phyloP scores from a whole-genome alignment of 1,284 basidiomycete species.

The Marasmius sp. region DNA sequence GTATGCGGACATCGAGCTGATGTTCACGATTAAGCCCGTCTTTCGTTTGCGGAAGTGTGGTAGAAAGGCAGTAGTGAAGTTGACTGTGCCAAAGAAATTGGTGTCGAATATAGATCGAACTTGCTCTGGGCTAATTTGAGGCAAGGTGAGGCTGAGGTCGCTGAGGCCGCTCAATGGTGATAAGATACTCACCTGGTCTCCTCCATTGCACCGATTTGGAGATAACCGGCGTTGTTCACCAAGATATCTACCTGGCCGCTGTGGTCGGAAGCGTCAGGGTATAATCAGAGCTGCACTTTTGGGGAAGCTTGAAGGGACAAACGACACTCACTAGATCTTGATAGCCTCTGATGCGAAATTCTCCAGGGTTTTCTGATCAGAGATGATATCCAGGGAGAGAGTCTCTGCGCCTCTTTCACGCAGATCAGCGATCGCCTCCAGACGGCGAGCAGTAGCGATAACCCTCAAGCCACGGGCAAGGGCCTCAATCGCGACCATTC shows the following conservation, averaged over 20 bases:
- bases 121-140: neutral
- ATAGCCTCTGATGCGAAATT: slow-evolving; percentile 15
- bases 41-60: slow-evolving; percentile 18
- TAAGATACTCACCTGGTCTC: slow-evolving; percentile 8
- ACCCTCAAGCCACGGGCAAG: slow-evolving; percentile 8
- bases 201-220: slow-evolving; percentile 18
- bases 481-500: slow-evolving; percentile 12
- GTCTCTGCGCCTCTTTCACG: slow-evolving; percentile 6
- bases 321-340: slow-evolving; percentile 11
- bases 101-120: slow-evolving; percentile 17
- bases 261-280: neutral
- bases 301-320: neutral
- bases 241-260: slow-evolving; percentile 20
- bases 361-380: slow-evolving; percentile 4
- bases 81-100: slow-evolving; percentile 19
- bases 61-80: slow-evolving; percentile 19
- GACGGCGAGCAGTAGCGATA: slow-evolving; percentile 10
- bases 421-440: slow-evolving; percentile 8
- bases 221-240: slow-evolving; percentile 21
- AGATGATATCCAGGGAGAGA: slow-evolving; percentile 4
- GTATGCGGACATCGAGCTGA: slow-evolving; percentile 17
- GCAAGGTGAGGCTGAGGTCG: no score
- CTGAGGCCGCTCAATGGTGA: neutral
- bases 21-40: slow-evolving; percentile 19
- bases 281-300: neutral